phyloP scores from a whole-genome alignment of 495 filamentous ascomycete genomes.

The Xylaria castorea region DNA sequence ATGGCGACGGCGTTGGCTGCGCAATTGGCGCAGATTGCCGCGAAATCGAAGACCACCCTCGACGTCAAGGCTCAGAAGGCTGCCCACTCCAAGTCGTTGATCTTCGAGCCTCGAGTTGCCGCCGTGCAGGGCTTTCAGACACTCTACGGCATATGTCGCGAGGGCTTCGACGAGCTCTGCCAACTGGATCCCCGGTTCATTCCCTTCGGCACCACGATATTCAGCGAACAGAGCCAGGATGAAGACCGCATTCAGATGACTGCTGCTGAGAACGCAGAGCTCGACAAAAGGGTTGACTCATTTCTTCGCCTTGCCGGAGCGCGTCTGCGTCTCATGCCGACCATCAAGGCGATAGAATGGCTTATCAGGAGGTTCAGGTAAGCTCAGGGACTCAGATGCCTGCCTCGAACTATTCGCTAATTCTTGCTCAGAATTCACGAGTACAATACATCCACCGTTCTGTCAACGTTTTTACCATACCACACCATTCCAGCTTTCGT shows the following conservation, averaged over 20 bases:
- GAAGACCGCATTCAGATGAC: slow-evolving; percentile 88
- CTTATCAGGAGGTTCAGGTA: slow-evolving; percentile 89
- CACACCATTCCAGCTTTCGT: slow-evolving; percentile 81
- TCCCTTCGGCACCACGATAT: slow-evolving; percentile 73
- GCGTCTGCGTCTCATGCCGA: slow-evolving; percentile 80
- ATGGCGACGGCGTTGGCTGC: slow-evolving; percentile 82
- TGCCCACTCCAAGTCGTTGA: slow-evolving; percentile 86
- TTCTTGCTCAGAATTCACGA: slow-evolving; percentile 76
- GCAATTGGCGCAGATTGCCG: slow-evolving; percentile 81
- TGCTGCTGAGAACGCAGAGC: slow-evolving; percentile 74
- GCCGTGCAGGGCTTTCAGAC: slow-evolving; percentile 86
- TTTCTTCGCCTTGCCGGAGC: slow-evolving; percentile 81
- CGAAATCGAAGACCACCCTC: slow-evolving; percentile 76
- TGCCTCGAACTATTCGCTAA: slow-evolving; percentile 41
- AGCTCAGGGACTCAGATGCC: slow-evolving; percentile 1
- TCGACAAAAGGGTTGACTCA: slow-evolving; percentile 76
- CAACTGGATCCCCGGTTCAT: slow-evolving; percentile 78
- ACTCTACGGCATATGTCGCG: slow-evolving; percentile 82
- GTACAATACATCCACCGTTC: slow-evolving; percentile 76
- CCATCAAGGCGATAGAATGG: slow-evolving; percentile 93
- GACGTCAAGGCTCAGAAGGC: slow-evolving; percentile 89
- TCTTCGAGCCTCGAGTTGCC: slow-evolving; percentile 84
- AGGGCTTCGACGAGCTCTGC: slow-evolving; percentile 91
- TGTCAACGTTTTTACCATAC: slow-evolving; percentile 93
- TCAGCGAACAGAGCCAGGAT: slow-evolving; percentile 88